A percentile compares a stretch with the other conserved stretches of the same genome.
phyloP scores from a whole-genome alignment of 768 basidiomycete species.

The Boletellus emodensis region DNA sequence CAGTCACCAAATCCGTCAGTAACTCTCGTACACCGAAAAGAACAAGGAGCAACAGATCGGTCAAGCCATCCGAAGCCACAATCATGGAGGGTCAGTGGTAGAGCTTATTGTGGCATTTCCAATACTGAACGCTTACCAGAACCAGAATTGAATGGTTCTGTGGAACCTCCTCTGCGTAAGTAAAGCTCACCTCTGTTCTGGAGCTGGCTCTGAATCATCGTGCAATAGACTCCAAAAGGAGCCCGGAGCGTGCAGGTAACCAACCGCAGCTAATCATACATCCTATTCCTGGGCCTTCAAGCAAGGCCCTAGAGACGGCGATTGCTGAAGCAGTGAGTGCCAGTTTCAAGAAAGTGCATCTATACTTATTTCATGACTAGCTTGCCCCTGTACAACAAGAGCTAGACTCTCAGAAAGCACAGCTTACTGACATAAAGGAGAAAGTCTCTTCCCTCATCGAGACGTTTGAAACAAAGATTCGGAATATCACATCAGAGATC shows the following conservation, averaged over 20 bases:
- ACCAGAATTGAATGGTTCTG: slow-evolving; percentile 19
- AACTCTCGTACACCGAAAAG: slow-evolving; percentile 45
- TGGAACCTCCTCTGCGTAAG: slow-evolving; percentile 14
- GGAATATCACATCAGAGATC: slow-evolving; percentile 34
- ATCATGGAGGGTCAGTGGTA: slow-evolving; percentile 48
- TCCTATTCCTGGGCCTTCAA: slow-evolving; percentile 2
- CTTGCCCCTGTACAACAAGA: slow-evolving; percentile 51
- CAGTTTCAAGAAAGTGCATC: not conserved
- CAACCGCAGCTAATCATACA: slow-evolving; percentile 6
- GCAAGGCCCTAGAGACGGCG: slow-evolving; percentile 12
- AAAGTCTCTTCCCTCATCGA: slow-evolving; percentile 28
- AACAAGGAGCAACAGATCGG: slow-evolving; percentile 45
- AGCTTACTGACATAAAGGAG: slow-evolving; percentile 36
- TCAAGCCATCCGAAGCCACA: slow-evolving; percentile 50
- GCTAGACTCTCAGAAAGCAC: slow-evolving; percentile 43
- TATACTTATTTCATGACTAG: slow-evolving; percentile 28
- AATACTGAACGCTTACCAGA: slow-evolving; percentile 21
- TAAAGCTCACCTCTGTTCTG: not conserved
- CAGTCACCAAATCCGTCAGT: slow-evolving; percentile 56
- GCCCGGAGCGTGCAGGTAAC: not conserved
- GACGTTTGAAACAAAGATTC: slow-evolving; percentile 37
- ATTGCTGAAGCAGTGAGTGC: slow-evolving; percentile 31
- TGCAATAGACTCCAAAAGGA: slow-evolving; percentile 7
- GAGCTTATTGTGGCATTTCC: not conserved
- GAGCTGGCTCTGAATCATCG: not conserved